These are phyloP conservation scores for Chrysosphaeria jannelii DNA, from an alignment of 2,329 filamentous ascomycete genomes.

Conservation along the genomic window DNA sequence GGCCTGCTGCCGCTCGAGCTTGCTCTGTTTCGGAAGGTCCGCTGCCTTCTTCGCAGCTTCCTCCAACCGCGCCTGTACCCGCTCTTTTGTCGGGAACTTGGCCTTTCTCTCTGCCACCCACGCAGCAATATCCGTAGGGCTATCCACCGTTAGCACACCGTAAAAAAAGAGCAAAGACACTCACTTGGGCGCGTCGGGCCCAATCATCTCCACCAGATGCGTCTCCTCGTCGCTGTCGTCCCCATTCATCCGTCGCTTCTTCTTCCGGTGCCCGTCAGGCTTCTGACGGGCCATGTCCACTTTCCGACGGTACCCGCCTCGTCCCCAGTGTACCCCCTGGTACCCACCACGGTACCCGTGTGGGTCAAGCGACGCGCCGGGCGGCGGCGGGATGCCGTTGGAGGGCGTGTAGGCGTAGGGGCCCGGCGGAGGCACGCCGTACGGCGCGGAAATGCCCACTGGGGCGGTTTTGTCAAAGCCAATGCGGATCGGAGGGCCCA, in stretches of 20 bases:
- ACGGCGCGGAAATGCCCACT: too few relatives aligned
- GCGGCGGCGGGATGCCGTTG: slow-evolving; percentile 11
- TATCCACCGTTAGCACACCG: slow-evolving; percentile 6
- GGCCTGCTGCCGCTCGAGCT: slow-evolving; percentile 21
- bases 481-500: slow-evolving; percentile 24
- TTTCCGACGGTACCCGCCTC: slow-evolving; percentile 13
- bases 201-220: slow-evolving; percentile 20
- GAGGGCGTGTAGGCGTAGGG: slow-evolving; percentile 13
- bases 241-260: slow-evolving; percentile 40
- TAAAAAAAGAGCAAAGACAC: slow-evolving; percentile 5
- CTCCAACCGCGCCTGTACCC: slow-evolving; percentile 31
- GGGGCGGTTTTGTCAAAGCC: slow-evolving; percentile 15
- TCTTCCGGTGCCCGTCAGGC: slow-evolving; percentile 28
- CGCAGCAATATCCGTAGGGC: slow-evolving; percentile 37
- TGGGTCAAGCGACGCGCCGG: too few relatives aligned
- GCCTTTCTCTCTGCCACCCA: slow-evolving; percentile 61
- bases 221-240: slow-evolving; percentile 40
- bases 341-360: slow-evolving; percentile 6
- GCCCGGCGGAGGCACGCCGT: slow-evolving; percentile 9
- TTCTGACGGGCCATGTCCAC: slow-evolving; percentile 17
- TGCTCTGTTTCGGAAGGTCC: slow-evolving; percentile 14
- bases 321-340: slow-evolving; percentile 7
- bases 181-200: slow-evolving; percentile 23
- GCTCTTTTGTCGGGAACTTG: slow-evolving; percentile 50
- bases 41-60: slow-evolving; percentile 11